Conservation (phyloP, 257 asterid genomes). For the Nicotiana attenuata region DNA sequence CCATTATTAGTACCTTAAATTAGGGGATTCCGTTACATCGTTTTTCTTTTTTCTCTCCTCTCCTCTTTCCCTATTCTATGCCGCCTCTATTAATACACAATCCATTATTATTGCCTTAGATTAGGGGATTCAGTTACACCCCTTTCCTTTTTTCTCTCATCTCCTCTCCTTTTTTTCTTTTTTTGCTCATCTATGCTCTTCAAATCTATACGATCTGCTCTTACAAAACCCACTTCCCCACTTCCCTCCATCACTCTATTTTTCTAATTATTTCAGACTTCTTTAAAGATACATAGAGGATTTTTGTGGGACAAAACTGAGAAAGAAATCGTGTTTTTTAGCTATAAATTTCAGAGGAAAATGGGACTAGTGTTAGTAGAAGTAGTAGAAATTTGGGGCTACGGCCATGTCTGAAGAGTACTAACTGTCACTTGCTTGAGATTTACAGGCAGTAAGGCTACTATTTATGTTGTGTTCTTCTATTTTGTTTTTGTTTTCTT, state of each 20-base stretch:
- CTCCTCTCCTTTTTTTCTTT: too few species aligned
- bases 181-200: conserved; percentile 60
- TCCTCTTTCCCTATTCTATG: too few species aligned
- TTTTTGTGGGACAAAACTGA: too few species aligned
- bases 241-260: conserved; percentile 17
- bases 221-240: conserved; percentile 33
- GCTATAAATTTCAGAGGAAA: neutral
- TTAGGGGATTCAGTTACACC: too few species aligned
- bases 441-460: neutral
- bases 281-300: neutral
- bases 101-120: too few species aligned
- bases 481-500: neutral
- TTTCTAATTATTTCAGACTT: neutral
- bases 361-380: neutral
- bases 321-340: too few species aligned
- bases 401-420: neutral
- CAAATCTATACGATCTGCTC: conserved; percentile 84
- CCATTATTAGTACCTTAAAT: too few species aligned
- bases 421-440: neutral
- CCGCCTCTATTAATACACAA: too few species aligned
- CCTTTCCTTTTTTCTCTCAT: too few species aligned
- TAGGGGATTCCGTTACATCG: too few species aligned
- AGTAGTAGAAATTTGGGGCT: neutral
- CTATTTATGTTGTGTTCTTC: neutral
- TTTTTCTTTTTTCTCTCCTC: too few species aligned